Conservation (phyloP, 1,139 yeast species). For the Candida pseudoviswanathii region DNA sequence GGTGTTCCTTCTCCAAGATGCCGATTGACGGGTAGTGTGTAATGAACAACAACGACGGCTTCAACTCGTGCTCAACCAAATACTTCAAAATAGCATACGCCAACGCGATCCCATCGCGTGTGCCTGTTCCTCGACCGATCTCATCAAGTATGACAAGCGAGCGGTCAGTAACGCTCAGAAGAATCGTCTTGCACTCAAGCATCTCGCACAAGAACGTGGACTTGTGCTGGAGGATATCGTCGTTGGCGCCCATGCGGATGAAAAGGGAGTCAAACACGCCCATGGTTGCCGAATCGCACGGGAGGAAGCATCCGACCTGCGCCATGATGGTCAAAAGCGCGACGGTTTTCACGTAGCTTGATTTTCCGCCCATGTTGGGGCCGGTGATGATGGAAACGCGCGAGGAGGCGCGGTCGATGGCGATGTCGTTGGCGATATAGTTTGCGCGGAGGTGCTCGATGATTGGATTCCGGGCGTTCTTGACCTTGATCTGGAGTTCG, state of each 20-base stretch:
- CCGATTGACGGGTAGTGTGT: slow-evolving; percentile 86
- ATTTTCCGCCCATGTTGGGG: slow-evolving; percentile 77
- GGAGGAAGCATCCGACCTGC: slow-evolving; percentile 51
- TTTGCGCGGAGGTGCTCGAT: slow-evolving; percentile 55
- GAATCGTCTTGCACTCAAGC: slow-evolving; percentile 62
- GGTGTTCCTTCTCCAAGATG: slow-evolving; percentile 46
- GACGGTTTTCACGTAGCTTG: slow-evolving; percentile 66
- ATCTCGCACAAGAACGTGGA: slow-evolving; percentile 81
- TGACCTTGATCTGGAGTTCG: slow-evolving; percentile 53
- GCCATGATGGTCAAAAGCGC: slow-evolving; percentile 59
- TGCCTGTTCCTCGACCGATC: slow-evolving; percentile 85
- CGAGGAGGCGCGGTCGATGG: slow-evolving; percentile 44
- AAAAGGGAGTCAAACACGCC: slow-evolving; percentile 63
- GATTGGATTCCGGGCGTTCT: slow-evolving; percentile 77
- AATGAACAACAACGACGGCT: slow-evolving; percentile 72
- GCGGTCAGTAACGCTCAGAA: slow-evolving; percentile 43
- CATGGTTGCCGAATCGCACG: slow-evolving; percentile 46
- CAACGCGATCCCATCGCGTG: slow-evolving; percentile 85
- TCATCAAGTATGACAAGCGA: slow-evolving; percentile 81
- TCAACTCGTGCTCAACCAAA: slow-evolving; percentile 45
- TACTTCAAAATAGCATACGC: slow-evolving; percentile 78
- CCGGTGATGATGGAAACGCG: slow-evolving; percentile 62
- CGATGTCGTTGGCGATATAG: slow-evolving; percentile 73
- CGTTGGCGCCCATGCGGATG: slow-evolving; percentile 73
- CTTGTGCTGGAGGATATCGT: slow-evolving; percentile 65